phyloP scores from a whole-genome alignment of 345 rosid species.

The Triadica sebifera region DNA sequence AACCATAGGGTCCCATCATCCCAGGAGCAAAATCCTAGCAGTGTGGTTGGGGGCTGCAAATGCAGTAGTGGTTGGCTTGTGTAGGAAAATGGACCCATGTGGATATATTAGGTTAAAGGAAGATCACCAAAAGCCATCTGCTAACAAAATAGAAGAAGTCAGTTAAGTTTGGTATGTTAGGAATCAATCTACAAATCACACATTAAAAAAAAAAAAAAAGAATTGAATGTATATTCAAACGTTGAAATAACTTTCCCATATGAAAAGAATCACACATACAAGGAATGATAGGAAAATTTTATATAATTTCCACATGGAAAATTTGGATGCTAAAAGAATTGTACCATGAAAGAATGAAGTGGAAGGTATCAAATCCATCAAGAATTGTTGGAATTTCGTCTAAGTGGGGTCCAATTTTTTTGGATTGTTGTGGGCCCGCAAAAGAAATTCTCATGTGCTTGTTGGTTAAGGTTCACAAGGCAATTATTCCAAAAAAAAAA shows the following conservation, averaged over 20 bases:
- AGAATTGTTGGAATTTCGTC: not conserved
- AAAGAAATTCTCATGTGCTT: conserved; percentile 21
- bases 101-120: conserved; percentile 26
- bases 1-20: no score
- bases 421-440: conserved; percentile 12
- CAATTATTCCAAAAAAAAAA: conserved; percentile 23
- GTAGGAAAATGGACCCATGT: conserved; percentile 25
- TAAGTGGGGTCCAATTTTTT: not conserved
- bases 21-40: no score
- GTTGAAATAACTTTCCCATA: no score
- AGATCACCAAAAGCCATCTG: conserved; percentile 39
- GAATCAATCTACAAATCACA: conserved; percentile 20
- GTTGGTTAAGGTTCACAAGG: conserved; percentile 19
- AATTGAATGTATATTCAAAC: no score
- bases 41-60: not conserved
- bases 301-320: not conserved
- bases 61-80: conserved; percentile 24
- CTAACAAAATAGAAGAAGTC: conserved; percentile 16
- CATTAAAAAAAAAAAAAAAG: conserved; percentile 1
- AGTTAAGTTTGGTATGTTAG: conserved; percentile 30
- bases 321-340: no score
- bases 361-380: conserved; percentile 2
- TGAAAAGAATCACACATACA: no score
- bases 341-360: not conserved
- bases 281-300: no score